phyloP scores from a whole-genome alignment of 1,284 basidiomycete species.

The Sanguinoderma infundibulare region DNA sequence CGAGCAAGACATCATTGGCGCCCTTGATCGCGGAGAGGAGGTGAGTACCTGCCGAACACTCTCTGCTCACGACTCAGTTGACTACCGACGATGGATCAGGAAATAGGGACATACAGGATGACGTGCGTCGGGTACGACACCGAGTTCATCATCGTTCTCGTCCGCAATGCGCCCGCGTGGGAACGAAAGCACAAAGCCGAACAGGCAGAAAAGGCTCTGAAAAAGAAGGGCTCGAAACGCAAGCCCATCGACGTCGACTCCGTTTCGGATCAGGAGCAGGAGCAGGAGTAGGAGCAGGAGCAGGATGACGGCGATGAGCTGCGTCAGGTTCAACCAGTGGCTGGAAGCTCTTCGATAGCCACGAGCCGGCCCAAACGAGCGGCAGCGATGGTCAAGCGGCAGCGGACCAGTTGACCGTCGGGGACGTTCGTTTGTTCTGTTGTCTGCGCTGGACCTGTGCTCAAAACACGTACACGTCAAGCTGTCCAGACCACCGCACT shows the following conservation, averaged over 20 bases:
- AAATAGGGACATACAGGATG: constrained; percentile 3
- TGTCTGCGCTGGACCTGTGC: too few species aligned
- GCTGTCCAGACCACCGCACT: too few species aligned
- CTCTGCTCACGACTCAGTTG: not conserved
- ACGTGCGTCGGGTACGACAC: constrained; percentile 10
- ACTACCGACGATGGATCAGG: not conserved
- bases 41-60: not conserved
- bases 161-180: not conserved
- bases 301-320: too few species aligned
- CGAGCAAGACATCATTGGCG: constrained; percentile 4
- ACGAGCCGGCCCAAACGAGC: not conserved
- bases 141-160: not conserved
- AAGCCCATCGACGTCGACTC: not conserved
- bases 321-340: not conserved
- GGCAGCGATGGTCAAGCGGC: too few species aligned
- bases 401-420: too few species aligned
- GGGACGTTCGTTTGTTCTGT: too few species aligned
- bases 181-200: not conserved
- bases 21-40: constrained; percentile 4
- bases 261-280: not conserved
- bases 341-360: too few species aligned
- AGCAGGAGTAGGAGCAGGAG: too few species aligned
- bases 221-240: not conserved
- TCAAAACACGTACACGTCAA: too few species aligned
- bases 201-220: not conserved